phyloP scores from a whole-genome alignment of 2,329 filamentous ascomycete genomes.

The Ophidiomyces ophidiicola region DNA sequence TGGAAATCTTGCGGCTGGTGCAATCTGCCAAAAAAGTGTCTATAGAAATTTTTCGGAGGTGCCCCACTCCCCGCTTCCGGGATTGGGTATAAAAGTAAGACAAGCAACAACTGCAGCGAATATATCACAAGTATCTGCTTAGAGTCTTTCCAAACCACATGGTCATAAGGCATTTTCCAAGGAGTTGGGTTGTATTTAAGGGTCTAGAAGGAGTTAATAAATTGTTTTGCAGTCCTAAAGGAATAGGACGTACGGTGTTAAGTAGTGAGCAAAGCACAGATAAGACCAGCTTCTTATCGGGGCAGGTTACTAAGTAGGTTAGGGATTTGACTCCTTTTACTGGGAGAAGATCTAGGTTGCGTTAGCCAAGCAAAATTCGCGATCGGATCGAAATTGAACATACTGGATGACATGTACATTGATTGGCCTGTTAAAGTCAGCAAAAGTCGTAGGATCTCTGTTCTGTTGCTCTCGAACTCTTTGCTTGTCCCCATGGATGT shows the following conservation, averaged over 20 bases:
- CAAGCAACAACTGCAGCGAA: conserved; percentile 78
- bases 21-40: conserved; percentile 78
- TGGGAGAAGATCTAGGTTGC: conserved; percentile 50
- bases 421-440: conserved; percentile 79
- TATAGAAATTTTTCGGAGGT: conserved; percentile 78
- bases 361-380: not conserved
- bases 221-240: not conserved
- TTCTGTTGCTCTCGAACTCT: conserved; percentile 84
- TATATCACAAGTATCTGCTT: conserved; percentile 87
- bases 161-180: conserved; percentile 90
- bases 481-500: conserved; percentile 76
- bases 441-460: conserved; percentile 75
- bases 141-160: conserved; percentile 79
- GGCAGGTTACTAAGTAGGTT: conserved; percentile 75
- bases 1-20: conserved; percentile 95
- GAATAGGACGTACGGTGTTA: conserved; percentile 59
- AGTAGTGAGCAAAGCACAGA: conserved; percentile 83
- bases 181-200: conserved; percentile 91
- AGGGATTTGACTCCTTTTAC: conserved; percentile 71
- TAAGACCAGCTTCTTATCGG: conserved; percentile 83
- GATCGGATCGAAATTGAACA: conserved; percentile 18
- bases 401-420: conserved; percentile 77
- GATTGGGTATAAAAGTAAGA: conserved; percentile 73
- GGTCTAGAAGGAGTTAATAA: conserved; percentile 42
- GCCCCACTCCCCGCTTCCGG: conserved; percentile 57